These are phyloP conservation scores for Nitzschia sp. DNA, from an alignment of 108 stramenopile genomes.

Conservation along the genomic window DNA sequence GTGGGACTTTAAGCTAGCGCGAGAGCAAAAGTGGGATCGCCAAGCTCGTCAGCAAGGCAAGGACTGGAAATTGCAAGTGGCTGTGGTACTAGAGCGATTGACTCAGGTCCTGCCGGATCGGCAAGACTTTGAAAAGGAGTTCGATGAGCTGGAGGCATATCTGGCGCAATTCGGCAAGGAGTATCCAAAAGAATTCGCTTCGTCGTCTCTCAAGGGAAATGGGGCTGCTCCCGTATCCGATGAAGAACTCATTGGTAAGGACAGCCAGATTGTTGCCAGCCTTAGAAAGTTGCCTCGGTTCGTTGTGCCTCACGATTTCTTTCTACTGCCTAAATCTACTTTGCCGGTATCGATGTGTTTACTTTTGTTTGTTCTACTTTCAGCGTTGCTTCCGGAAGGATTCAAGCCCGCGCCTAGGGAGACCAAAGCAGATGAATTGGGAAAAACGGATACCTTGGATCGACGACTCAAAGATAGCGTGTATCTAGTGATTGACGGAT, in stretches of 20 bases:
- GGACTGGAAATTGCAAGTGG: constrained; percentile 78
- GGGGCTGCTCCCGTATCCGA: constrained; percentile 30
- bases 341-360: background rate
- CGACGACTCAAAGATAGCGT: constrained; percentile 69
- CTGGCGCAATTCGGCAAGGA: constrained; percentile 65
- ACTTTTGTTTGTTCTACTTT: background rate
- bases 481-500: constrained; percentile 70
- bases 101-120: constrained; percentile 73
- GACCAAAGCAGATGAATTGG: constrained; percentile 78
- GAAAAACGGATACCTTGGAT: constrained; percentile 65
- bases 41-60: constrained; percentile 64
- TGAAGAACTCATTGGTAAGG: constrained; percentile 70
- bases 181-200: constrained; percentile 63
- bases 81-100: constrained; percentile 73
- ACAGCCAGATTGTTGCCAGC: too few relatives aligned
- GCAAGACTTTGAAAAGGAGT: constrained; percentile 71
- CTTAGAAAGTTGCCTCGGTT: background rate
- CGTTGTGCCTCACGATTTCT: too few relatives aligned
- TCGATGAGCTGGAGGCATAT: constrained; percentile 52
- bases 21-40: constrained; percentile 61
- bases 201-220: background rate
- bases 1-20: constrained; percentile 54
- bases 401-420: constrained; percentile 81
- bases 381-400: constrained; percentile 50
- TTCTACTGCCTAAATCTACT: background rate